Conservation (phyloP, 2,329 filamentous ascomycete genomes). For the Didymella pomorum region DNA sequence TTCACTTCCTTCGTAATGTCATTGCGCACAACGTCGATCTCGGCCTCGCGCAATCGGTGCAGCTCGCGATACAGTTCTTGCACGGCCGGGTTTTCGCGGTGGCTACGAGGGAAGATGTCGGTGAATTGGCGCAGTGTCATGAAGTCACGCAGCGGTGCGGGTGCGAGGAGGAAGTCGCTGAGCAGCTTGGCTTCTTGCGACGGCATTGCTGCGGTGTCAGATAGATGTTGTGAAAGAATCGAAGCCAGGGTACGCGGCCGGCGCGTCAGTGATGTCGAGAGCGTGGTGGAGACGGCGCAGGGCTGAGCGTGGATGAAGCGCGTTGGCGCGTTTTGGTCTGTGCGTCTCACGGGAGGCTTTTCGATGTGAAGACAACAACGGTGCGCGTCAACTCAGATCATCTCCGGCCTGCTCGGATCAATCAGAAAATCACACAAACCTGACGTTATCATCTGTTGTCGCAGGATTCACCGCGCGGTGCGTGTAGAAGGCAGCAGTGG, state of each 20-base stretch:
- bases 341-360: slow-evolving; percentile 24
- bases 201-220: slow-evolving; percentile 61
- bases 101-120: slow-evolving; percentile 74
- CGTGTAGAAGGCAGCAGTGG: slow-evolving; percentile 19
- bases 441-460: slow-evolving; percentile 4
- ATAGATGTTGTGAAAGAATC: not conserved
- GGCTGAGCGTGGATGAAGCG: slow-evolving; percentile 28
- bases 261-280: slow-evolving; percentile 28
- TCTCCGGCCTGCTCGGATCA: slow-evolving; percentile 19
- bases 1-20: slow-evolving; percentile 73
- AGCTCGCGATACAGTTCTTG: slow-evolving; percentile 79
- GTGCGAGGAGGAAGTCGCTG: slow-evolving; percentile 77
- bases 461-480: slow-evolving; percentile 7
- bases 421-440: not conserved
- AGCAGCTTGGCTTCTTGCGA: slow-evolving; percentile 79
- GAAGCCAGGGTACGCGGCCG: not conserved
- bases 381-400: slow-evolving; percentile 1
- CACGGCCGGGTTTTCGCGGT: slow-evolving; percentile 72
- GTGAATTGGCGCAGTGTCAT: slow-evolving; percentile 78
- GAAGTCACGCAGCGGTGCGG: slow-evolving; percentile 76
- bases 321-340: slow-evolving; percentile 34
- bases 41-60: slow-evolving; percentile 73
- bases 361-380: slow-evolving; percentile 8
- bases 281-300: slow-evolving; percentile 12
- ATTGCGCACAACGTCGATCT: slow-evolving; percentile 71